phyloP scores from a whole-genome alignment of 495 filamentous ascomycete genomes.

The Talaromyces ruber region DNA sequence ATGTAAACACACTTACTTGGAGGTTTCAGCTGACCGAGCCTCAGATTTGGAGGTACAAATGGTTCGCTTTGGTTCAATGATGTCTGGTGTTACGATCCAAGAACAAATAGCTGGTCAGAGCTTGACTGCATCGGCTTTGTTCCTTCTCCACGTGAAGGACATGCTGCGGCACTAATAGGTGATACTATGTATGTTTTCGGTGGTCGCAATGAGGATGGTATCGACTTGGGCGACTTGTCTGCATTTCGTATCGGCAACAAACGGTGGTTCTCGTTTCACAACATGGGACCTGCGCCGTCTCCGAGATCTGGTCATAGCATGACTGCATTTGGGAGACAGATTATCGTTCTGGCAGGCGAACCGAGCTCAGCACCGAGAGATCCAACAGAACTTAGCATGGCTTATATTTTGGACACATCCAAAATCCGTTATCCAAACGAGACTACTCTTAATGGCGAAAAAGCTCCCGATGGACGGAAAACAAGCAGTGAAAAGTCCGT shows the following conservation, averaged over 20 bases:
- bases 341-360: constrained; percentile 89
- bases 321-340: constrained; percentile 85
- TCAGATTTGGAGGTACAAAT: constrained; percentile 92
- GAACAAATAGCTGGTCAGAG: constrained; percentile 71
- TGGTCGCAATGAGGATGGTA: constrained; percentile 87
- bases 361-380: constrained; percentile 80
- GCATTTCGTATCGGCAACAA: constrained; percentile 87
- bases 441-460: constrained; percentile 41
- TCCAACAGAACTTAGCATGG: constrained; percentile 73
- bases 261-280: constrained; percentile 99
- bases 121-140: constrained; percentile 97
- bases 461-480: constrained; percentile 24
- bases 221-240: constrained; percentile 86
- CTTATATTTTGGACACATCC: constrained; percentile 84
- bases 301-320: constrained; percentile 94
- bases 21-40: background rate
- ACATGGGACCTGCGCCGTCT: constrained; percentile 96
- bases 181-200: constrained; percentile 99
- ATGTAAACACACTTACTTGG: background rate
- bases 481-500: constrained; percentile 28
- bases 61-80: constrained; percentile 96
- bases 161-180: constrained; percentile 84
- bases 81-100: constrained; percentile 91
- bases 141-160: constrained; percentile 85
- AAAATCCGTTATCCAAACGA: constrained; percentile 96